Base-by-base conservation (phyloP, 2,329 filamentous ascomycete genomes). In the Thielaviopsis ethacetica region DNA sequence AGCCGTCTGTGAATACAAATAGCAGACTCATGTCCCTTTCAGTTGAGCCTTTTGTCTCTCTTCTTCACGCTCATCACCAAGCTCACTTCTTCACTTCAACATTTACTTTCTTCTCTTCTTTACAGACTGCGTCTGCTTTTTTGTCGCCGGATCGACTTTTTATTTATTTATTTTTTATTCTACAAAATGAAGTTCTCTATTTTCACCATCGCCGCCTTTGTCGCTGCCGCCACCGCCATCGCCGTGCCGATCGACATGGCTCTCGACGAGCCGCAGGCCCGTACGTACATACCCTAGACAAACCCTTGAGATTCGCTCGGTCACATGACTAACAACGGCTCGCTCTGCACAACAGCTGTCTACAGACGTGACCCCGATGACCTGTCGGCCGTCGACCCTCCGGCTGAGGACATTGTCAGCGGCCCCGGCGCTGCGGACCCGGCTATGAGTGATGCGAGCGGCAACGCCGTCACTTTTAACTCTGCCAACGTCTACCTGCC, bases 181-280 rank as follows among this genome's bases (percentile, higher is more conserved):
- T 64, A 67, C 70, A 79, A 72, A 61, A 81, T 81, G 78, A 75
- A 79, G 72, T 75, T 75, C 73, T 72, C 74, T 61, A 62, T 74
- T 62, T 62, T 75, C 65, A 70, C 73, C 65, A 60, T 79, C 62
- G 68, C 77, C 64, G 69, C 76, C 62, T 67, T 81, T 62, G 70
- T 72, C 67, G 69, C 74, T 59, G 69, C 73, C 65, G 75, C 71
- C 64, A 67, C 75, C 65, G 77, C 75, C 59, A 69, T 65, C 56
- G 66, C 70, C 56, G 19, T 22, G 22, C n/a, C 17, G 2, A 27
- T 60, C 22, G 21, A 27, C 26, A 27, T 27, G 26, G 26, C 26
- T 27, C 26, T 52, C 15, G 27, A 41, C 5, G 30, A 44, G 15
- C 34, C 22, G 5, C 3, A 22, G 9, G 53, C 15, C 38, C 38